phyloP scores from a whole-genome alignment of 495 filamentous ascomycete genomes.

The Podospora anserina region DNA sequence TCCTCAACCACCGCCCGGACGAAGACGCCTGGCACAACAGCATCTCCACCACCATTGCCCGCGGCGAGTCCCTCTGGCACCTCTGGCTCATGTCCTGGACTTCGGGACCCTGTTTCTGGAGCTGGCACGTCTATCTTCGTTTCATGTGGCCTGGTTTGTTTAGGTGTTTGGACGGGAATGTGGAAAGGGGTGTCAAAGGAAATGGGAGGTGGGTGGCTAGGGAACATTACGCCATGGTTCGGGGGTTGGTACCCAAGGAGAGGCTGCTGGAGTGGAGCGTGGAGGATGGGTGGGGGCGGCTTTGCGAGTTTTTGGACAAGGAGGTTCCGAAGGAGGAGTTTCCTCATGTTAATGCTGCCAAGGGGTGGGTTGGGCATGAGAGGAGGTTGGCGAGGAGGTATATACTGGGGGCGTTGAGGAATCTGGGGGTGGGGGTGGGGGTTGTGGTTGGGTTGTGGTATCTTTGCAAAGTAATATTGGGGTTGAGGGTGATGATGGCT shows the following conservation, averaged over 20 bases:
- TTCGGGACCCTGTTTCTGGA: conserved; percentile 30
- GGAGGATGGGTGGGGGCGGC: conserved; percentile 49
- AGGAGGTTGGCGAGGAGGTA: background rate
- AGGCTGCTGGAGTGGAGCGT: conserved; percentile 47
- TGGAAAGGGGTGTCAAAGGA: conserved; percentile 21
- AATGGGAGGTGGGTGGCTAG: conserved; percentile 24
- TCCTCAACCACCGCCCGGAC: conserved; percentile 41
- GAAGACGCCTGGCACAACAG: conserved; percentile 42
- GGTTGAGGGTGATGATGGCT: too few species aligned
- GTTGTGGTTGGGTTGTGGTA: too few species aligned
- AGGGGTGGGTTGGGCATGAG: background rate
- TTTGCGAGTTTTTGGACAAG: conserved; percentile 48
- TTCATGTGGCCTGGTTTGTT: conserved; percentile 31
- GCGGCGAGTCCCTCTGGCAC: conserved; percentile 26
- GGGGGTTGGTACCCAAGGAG: conserved; percentile 41
- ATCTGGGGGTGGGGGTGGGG: background rate
- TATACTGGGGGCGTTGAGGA: background rate
- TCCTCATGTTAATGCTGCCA: conserved; percentile 34
- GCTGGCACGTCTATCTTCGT: conserved; percentile 30
- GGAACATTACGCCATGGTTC: conserved; percentile 33
- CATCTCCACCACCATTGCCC: conserved; percentile 22
- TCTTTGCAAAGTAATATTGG: too few species aligned
- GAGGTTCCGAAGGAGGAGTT: conserved; percentile 43
- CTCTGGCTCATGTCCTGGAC: conserved; percentile 26
- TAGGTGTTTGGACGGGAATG: conserved; percentile 24